Conservation (phyloP, 2,329 filamentous ascomycete genomes). For the Drechslerella coelobrocha region DNA sequence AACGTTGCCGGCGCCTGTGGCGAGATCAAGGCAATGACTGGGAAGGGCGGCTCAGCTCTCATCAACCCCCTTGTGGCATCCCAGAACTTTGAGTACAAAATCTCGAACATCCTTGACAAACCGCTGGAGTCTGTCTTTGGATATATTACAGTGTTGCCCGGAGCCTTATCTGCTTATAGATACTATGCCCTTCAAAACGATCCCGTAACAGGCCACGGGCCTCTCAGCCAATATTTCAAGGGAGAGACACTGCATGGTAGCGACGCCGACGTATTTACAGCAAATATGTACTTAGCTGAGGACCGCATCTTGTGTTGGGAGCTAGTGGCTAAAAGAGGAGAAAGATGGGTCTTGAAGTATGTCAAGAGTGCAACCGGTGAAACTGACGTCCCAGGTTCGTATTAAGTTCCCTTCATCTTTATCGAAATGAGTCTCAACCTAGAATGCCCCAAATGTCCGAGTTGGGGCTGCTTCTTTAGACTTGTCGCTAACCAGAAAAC, state of each 20-base stretch:
- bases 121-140: constrained; percentile 96
- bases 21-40: constrained; percentile 97
- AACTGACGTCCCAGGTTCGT: constrained; percentile 92
- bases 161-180: constrained; percentile 91
- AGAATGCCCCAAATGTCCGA: too few relatives aligned
- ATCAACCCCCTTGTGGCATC: constrained; percentile 94
- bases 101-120: constrained; percentile 99
- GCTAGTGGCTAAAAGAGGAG: constrained; percentile 89
- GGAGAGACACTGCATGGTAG: constrained; percentile 95
- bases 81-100: constrained; percentile 99
- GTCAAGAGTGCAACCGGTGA: constrained; percentile 96
- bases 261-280: constrained; percentile 95
- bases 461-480: neutral
- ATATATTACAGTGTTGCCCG: constrained; percentile 97
- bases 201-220: constrained; percentile 83
- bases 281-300: constrained; percentile 93
- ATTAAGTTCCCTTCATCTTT: neutral
- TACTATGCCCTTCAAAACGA: constrained; percentile 97
- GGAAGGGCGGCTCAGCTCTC: constrained; percentile 79
- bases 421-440: neutral
- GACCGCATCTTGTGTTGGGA: constrained; percentile 94
- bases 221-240: constrained; percentile 98
- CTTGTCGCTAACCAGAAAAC: neutral
- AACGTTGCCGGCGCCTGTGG: constrained; percentile 96
- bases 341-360: constrained; percentile 97